Evolutionary conservation across 2,329 filamentous ascomycete genomes (phyloP), one percentile per base, ranked within the genome.

Genomic region (Penicillium decumbens): DNA sequence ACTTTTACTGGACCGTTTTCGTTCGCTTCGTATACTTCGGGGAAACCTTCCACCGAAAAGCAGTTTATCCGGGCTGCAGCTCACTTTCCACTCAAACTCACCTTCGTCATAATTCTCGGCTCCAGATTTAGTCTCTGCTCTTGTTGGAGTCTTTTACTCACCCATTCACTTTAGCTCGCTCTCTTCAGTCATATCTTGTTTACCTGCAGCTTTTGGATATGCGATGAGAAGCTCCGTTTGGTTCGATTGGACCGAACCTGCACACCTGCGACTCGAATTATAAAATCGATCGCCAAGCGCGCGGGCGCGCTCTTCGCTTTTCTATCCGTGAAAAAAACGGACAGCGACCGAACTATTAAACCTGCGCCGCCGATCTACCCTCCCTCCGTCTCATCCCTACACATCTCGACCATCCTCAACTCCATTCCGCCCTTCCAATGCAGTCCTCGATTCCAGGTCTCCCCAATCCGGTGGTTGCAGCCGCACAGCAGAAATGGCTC

Each of bases 401-500:
- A 23, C 32, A 35, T 23, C 13, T 47, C 7, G 20, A 9, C 33
- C 8, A 12, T 37, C 20, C 15, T 10, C 24, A 18, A 15, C 24
- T 43, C 25, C 20, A n/a, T 18, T 37, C 28, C 42, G 25, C 37
- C 24, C 40, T 37, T 35, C 47, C 43, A 45, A 69, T 69, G 62
- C 65, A 64, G 46, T 64, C 63, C 24, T 54, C 64, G 24, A 62
- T 70, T 30, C 70, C 71, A 29, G 65, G 60, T 38, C 69, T 67
- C 25, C 72, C 69, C 51, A 77, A 73, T 60, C 71, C 61, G 4
- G 74, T 81, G 43, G 73, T 83, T 44, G 72, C 75, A 41, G 75
- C 79, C 53, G 72, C 76, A 37, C 80, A 84, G 64, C 73, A 76
- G 58, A 92, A 97, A 77, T 98, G 93, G 93, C 80, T 89, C 47